phyloP scores from a whole-genome alignment of 2,329 filamentous ascomycete species.

The Fusarium falciforme region DNA sequence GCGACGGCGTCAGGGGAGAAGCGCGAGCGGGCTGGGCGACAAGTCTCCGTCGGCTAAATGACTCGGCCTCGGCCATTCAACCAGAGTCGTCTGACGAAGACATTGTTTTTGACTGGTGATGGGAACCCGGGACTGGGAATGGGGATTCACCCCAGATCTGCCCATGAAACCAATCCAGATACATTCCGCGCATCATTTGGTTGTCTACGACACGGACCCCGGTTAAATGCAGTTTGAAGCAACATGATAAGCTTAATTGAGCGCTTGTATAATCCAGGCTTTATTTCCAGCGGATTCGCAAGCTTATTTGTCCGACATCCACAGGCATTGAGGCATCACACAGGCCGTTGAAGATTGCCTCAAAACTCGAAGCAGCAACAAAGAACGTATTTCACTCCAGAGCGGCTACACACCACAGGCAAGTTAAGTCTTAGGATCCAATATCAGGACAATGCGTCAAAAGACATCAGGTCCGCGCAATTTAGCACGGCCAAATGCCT shows the following conservation, averaged over 20 bases:
- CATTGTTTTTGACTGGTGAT: background rate
- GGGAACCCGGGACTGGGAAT: background rate
- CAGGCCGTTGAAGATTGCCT: background rate
- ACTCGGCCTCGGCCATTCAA: background rate
- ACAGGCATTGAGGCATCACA: background rate
- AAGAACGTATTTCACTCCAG: background rate
- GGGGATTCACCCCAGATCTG: background rate
- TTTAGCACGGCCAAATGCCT: background rate
- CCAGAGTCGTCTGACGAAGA: background rate
- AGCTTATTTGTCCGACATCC: background rate
- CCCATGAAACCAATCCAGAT: background rate
- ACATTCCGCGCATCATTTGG: background rate
- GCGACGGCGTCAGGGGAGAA: conserved; percentile 23
- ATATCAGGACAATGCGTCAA: background rate
- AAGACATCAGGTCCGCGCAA: background rate
- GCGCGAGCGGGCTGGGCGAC: background rate
- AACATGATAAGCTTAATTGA: conserved; percentile 20
- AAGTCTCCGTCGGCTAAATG: conserved; percentile 5
- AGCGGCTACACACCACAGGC: background rate
- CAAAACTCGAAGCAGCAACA: background rate
- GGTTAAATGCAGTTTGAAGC: conserved; percentile 4
- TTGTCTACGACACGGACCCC: background rate
- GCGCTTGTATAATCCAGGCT: conserved; percentile 3
- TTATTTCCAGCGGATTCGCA: background rate
- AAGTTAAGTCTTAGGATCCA: background rate